Evolutionary conservation across 495 filamentous ascomycete species (phyloP).

Genomic region (Neurospora discreta): DNA sequence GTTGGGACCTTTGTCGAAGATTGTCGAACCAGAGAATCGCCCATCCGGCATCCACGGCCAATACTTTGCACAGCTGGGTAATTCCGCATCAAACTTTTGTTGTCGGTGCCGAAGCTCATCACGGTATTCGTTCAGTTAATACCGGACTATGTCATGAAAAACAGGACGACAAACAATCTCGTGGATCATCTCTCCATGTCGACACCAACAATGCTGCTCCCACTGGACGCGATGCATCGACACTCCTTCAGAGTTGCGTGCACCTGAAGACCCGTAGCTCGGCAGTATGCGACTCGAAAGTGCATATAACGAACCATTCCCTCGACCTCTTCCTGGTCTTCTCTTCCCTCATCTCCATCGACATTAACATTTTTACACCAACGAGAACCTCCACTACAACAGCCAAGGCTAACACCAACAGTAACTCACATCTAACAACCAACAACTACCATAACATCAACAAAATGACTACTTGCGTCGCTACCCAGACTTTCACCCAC

Average conservation of each 20-base stretch:
- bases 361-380: not conserved
- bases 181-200: not conserved
- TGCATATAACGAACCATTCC: not conserved
- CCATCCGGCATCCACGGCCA: not conserved
- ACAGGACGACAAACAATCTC: not conserved
- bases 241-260: not conserved
- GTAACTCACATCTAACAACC: not conserved
- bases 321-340: not conserved
- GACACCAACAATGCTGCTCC: not conserved
- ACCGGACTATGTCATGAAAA: not conserved
- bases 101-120: not conserved
- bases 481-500: not conserved
- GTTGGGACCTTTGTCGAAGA: not conserved
- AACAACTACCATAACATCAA: not conserved
- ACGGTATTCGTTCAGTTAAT: not conserved
- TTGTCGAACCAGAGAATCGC: not conserved
- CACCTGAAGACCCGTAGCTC: accelerated
- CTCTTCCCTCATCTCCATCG: not conserved
- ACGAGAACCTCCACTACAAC: not conserved
- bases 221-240: not conserved
- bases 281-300: not conserved
- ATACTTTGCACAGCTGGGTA: not conserved
- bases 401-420: not conserved
- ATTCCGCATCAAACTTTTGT: not conserved
- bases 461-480: not conserved